phyloP scores from a whole-genome alignment of 129 eudicot genomes.

The Lactuca sativa region DNA sequence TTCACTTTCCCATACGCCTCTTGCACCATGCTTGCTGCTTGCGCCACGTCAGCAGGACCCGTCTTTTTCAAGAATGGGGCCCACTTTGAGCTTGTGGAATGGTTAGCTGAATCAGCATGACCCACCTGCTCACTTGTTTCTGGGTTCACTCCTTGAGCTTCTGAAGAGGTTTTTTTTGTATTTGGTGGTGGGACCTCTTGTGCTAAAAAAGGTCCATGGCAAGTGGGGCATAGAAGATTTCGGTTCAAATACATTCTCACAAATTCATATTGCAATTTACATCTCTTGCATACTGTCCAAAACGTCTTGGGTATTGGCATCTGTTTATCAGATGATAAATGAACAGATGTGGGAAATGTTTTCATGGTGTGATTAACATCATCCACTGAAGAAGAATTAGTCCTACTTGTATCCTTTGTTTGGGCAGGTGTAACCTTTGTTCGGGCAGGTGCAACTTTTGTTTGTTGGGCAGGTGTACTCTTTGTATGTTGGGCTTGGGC shows the following conservation, averaged over 20 bases:
- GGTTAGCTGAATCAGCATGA: constrained; percentile 23
- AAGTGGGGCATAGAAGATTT: constrained; percentile 77
- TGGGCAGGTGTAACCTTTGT: not conserved
- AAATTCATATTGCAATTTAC: constrained; percentile 89
- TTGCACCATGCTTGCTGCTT: constrained; percentile 70
- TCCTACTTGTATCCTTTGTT: not conserved
- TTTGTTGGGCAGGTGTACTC: constrained; percentile 21
- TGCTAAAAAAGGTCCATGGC: constrained; percentile 68
- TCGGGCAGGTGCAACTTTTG: constrained; percentile 30
- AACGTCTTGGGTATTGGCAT: constrained; percentile 38
- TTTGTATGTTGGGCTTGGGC: constrained; percentile 31
- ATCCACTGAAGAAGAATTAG: constrained; percentile 6
- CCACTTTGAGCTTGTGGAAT: constrained; percentile 45
- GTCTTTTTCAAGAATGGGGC: constrained; percentile 47
- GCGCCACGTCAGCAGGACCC: constrained; percentile 44
- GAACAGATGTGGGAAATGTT: constrained; percentile 21
- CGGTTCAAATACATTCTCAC: constrained; percentile 58
- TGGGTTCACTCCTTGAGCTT: constrained; percentile 24
- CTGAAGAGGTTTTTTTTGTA: constrained; percentile 29
- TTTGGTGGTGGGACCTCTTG: constrained; percentile 52
- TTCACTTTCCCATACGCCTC: constrained; percentile 66
- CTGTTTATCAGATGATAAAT: constrained; percentile 14
- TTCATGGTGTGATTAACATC: constrained; percentile 15
- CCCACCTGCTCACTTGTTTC: constrained; percentile 16
- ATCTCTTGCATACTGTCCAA: constrained; percentile 78